Conservation (phyloP, 2,329 filamentous ascomycete genomes). For the Coleophoma eucalyptorum region DNA sequence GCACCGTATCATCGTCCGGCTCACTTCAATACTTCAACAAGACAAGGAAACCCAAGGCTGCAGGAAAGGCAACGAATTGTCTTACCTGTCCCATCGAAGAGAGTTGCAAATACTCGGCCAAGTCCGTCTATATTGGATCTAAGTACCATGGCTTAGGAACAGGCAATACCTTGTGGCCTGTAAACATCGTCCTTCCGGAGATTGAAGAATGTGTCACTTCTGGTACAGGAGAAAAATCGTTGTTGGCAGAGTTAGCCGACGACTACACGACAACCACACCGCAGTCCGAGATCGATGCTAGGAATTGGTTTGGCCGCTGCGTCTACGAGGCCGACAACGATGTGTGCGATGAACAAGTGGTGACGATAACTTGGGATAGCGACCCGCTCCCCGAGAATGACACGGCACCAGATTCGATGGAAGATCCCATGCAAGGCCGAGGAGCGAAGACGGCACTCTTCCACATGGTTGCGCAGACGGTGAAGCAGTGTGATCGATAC, state of each 20-base stretch:
- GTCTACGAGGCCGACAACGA: constrained; percentile 93
- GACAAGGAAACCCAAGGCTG: constrained; percentile 67
- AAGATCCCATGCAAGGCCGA: constrained; percentile 30
- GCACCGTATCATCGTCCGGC: constrained; percentile 70
- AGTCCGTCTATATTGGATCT: constrained; percentile 44
- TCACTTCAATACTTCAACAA: constrained; percentile 72
- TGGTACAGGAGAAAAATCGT: constrained; percentile 44
- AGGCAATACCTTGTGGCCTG: constrained; percentile 73
- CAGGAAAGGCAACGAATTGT: constrained; percentile 79
- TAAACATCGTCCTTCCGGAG: constrained; percentile 86
- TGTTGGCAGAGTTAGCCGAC: constrained; percentile 33
- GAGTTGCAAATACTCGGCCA: constrained; percentile 78
- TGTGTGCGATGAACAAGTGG: constrained; percentile 88
- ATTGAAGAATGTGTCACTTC: constrained; percentile 72
- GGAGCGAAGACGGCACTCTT: constrained; percentile 82
- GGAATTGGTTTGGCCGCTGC: constrained; percentile 88
- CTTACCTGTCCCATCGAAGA: constrained; percentile 68
- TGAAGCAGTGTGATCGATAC: constrained; percentile 80
- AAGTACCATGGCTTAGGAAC: constrained; percentile 55
- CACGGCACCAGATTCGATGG: neutral
- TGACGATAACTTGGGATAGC: constrained; percentile 85
- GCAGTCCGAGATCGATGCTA: constrained; percentile 40
- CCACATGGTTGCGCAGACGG: constrained; percentile 91
- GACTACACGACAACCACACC: constrained; percentile 51
- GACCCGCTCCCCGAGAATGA: constrained; percentile 38